Evolutionary conservation across 78 protist species (phyloP), one percentile per base, ranked within the genome.

Genomic region (Mantamonas sphyraenae): DNA sequence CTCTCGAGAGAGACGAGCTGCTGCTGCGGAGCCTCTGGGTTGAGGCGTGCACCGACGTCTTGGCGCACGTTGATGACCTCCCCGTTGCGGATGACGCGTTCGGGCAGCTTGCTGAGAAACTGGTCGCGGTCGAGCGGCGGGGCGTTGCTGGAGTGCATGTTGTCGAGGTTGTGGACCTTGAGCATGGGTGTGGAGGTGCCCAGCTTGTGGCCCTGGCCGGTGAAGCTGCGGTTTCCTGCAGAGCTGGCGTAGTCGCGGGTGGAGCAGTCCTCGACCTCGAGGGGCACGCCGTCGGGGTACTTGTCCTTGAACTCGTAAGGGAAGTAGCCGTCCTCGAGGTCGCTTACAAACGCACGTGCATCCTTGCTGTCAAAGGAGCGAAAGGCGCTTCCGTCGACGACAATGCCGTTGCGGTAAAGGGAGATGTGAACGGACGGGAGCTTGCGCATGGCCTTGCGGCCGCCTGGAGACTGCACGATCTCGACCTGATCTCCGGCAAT

Each of bases 291-390:
- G 9, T 68, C 78, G 0, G 84, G 84, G 56, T 63, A 79, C 12
- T 59, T 72, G 14, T 71, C 61, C 20, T 51, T 33, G 50, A 68
- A 47, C 45, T 79, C 84, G 34, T 71, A 72, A 7, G 84, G 84
- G 55, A 71, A 79, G 40, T n/a, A 79, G 16, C 84, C 84, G 9
- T 79, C 84, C n/a, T 57, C 37, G 24, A 79, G 45, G 57, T 79
- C 84, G 20, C 30, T 9, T 14, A 79, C 26, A 47, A 79, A 66
- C 28, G 62, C 67, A 14, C 22, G 62, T 10, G 24, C 28, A 26
- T 26, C 62, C 12, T 57, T 31, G 22, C 28, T 26, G 35, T 14
- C 30, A 31, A 57, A 57, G 16, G 62, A n/a, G 17, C 62, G 16
- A 20, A 57, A 57, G 62, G 62, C 24, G 10, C n/a, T n/a, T n/a